Evolutionary conservation across 2,329 filamentous ascomycete species (phyloP), one percentile per base, ranked within the genome.

Genomic region (Penicillium sp.): DNA sequence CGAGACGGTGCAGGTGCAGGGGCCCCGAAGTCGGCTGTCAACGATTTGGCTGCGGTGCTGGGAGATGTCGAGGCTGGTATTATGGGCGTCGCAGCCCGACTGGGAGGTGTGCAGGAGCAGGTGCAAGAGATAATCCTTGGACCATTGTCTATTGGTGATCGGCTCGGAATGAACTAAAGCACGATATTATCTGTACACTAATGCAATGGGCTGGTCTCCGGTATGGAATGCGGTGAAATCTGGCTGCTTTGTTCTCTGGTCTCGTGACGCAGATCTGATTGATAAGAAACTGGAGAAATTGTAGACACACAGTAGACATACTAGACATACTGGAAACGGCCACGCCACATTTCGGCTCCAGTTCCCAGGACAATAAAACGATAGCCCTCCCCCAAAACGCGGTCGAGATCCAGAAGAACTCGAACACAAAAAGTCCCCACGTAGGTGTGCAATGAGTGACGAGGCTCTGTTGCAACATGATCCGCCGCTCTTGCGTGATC

Each of bases 51-150:
- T 15, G 79, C 77, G 12, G 84, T 85, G 41, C 75, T 88, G 58
- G 76, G 80, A 16, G 85, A 87, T 59, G 85, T 88, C 54, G 84
- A 88, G 70, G 77, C 81, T 60, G 81, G 84, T 51, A 85, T 88
- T 50, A 69, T 86, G 51, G 80, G 82, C 48, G 84, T 86, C 51
- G 85, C 85, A 5, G 77, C 79, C 23, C 79, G 83, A 50, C 78
- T 88, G 45, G 84, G 83, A 2, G 73, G 74, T 43, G 79, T 79
- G 4, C 81, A 83, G 55, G 85, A 87, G 66, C 80, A 80, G 33
- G 78, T 86, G 51, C 84, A 85, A 49, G 79, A 79, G 57, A 67
- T 86, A 47, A 80, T 71, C 36, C 59, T 76, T 36, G 82, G 81
- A 1, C 70, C 72, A 4, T 60, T 70, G 42, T 62, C 60, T 15